These are phyloP conservation scores for Boletus sensibilis DNA, from an alignment of 768 basidiomycete genomes.

Conservation along the genomic window DNA sequence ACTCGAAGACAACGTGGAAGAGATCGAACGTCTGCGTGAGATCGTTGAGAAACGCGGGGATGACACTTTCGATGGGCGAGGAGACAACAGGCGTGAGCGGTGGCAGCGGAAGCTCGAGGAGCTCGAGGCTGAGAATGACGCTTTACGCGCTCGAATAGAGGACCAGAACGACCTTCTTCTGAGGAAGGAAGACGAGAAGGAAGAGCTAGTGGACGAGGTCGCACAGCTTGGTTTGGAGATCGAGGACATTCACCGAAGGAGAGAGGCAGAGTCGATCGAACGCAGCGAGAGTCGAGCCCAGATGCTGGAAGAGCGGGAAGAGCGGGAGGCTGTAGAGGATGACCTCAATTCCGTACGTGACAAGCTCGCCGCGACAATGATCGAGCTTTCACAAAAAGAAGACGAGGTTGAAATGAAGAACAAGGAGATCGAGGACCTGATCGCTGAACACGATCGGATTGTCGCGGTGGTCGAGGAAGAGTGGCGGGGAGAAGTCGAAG, in stretches of 20 bases:
- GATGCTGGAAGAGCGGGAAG: conserved; percentile 68
- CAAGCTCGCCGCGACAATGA: conserved; percentile 74
- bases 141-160: conserved; percentile 55
- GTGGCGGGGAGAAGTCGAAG: conserved; percentile 87
- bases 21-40: conserved; percentile 71
- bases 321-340: conserved; percentile 77
- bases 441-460: conserved; percentile 70
- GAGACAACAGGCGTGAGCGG: conserved; percentile 41
- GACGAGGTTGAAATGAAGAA: conserved; percentile 82
- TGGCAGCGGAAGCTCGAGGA: conserved; percentile 53
- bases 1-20: conserved; percentile 80
- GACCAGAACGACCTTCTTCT: conserved; percentile 56
- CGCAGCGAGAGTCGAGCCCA: conserved; percentile 72
- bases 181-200: conserved; percentile 67
- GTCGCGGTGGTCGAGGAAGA: conserved; percentile 75
- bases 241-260: conserved; percentile 61
- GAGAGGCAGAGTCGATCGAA: conserved; percentile 63
- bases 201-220: conserved; percentile 64
- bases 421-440: conserved; percentile 74
- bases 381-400: conserved; percentile 83
- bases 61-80: conserved; percentile 40
- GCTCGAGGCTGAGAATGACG: conserved; percentile 62
- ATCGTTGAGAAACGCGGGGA: conserved; percentile 59
- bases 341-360: conserved; percentile 72
- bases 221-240: conserved; percentile 63